Percentiles rank a stretch among this genome's conserved stretches.
phyloP scores from a whole-genome alignment of 495 filamentous ascomycete genomes.

The Annulohypoxylon maeteangense region DNA sequence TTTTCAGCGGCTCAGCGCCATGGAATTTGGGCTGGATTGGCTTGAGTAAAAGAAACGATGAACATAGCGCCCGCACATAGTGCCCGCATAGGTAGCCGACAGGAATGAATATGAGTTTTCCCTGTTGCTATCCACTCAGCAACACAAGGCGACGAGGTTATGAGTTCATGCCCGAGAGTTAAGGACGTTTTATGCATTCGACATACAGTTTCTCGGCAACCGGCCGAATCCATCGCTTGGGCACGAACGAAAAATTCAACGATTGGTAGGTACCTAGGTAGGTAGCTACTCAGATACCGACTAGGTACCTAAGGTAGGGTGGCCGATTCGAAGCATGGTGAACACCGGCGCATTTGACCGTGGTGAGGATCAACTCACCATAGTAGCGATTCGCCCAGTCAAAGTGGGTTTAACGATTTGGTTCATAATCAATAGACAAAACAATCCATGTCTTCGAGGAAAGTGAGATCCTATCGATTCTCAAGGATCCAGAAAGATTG shows the following conservation, averaged over 20 bases:
- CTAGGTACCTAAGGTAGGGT: background rate
- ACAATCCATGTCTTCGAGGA: background rate
- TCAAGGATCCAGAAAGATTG: background rate
- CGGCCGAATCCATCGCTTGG: background rate
- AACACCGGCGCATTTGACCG: background rate
- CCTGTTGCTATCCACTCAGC: constrained; percentile 7
- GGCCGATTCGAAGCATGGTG: background rate
- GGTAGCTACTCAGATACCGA: too few relatives aligned
- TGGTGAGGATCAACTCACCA: background rate
- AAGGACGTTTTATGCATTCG: background rate
- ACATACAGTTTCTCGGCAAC: background rate
- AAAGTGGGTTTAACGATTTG: background rate
- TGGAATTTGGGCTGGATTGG: background rate
- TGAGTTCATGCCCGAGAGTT: background rate
- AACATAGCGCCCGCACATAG: constrained; percentile 12
- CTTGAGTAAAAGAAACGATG: background rate
- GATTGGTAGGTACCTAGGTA: background rate
- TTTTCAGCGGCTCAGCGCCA: background rate
- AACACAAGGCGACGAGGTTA: constrained; percentile 7
- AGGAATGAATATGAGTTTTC: background rate
- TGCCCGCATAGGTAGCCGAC: background rate
- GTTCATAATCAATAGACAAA: background rate
- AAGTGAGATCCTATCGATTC: background rate
- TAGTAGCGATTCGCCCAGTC: background rate
- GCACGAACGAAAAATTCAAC: background rate